phyloP scores from a whole-genome alignment of 441 rosid genomes.

The Macaranga tanarius region DNA sequence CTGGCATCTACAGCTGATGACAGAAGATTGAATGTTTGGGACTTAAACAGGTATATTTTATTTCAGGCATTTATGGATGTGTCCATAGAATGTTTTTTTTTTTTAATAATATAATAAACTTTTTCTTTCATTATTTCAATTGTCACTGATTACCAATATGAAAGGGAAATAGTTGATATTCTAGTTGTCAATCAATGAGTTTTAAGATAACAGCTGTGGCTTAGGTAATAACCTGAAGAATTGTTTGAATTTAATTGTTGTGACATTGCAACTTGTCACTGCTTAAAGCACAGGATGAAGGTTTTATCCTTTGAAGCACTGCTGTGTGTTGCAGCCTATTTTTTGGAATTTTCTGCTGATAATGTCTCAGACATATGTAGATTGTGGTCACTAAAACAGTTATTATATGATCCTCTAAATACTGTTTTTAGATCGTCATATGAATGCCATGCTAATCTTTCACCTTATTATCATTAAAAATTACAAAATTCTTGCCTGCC shows the following conservation, averaged over 20 bases:
- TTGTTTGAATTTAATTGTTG: not conserved
- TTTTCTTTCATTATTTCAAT: not conserved
- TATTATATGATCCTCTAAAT: not conserved
- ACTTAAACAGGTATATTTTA: constrained; percentile 62
- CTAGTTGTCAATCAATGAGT: too few species aligned
- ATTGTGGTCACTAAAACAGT: not conserved
- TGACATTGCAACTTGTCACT: not conserved
- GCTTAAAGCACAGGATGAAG: not conserved
- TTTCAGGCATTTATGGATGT: not conserved
- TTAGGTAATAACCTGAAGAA: not conserved
- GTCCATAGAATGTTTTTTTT: not conserved
- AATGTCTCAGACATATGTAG: not conserved
- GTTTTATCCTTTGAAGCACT: not conserved
- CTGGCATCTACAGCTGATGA: constrained; percentile 89
- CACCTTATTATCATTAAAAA: not conserved
- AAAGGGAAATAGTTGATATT: not conserved
- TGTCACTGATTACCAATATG: not conserved
- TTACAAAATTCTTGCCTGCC: not conserved
- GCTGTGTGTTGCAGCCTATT: not conserved
- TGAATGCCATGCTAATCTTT: not conserved
- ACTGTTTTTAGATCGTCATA: not conserved
- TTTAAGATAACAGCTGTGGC: not conserved
- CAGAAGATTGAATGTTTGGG: constrained; percentile 92
- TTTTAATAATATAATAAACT: not conserved
- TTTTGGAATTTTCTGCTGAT: not conserved